Evolutionary conservation across 768 basidiomycete species (phyloP).

Genomic region (Podaxis sp.): DNA sequence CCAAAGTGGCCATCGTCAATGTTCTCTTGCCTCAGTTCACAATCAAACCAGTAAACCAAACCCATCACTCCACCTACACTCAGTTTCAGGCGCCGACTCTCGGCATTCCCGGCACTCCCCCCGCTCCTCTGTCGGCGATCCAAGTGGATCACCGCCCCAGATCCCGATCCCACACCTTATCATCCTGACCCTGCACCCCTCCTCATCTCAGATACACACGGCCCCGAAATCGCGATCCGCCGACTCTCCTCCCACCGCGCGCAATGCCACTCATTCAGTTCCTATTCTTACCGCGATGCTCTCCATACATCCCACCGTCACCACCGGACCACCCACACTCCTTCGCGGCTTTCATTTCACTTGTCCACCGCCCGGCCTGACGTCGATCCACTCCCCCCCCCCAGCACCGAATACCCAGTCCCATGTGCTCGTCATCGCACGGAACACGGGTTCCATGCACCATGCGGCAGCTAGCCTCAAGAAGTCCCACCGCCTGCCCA

Average conservation of each 20-base stretch:
- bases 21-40: slow-evolving; percentile 12
- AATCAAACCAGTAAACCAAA: slow-evolving; percentile 17
- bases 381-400: not conserved
- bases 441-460: slow-evolving; percentile 1
- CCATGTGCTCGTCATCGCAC: slow-evolving; percentile 3
- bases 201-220: slow-evolving; percentile 13
- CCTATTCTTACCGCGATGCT: slow-evolving; percentile 8
- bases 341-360: not conserved
- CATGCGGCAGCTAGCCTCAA: not conserved
- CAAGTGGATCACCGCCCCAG: slow-evolving; percentile 18
- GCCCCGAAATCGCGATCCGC: slow-evolving; percentile 17
- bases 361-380: not conserved
- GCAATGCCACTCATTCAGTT: not conserved
- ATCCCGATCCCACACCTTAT: slow-evolving; percentile 28
- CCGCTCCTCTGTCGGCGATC: slow-evolving; percentile 11
- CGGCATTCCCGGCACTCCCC: not conserved
- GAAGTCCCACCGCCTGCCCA: not conserved
- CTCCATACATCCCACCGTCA: not conserved
- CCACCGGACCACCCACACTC: not conserved
- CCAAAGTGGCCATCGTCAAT: slow-evolving; percentile 30
- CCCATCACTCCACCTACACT: slow-evolving; percentile 10
- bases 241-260: slow-evolving; percentile 5
- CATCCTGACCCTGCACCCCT: slow-evolving; percentile 31
- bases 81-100: slow-evolving; percentile 5
- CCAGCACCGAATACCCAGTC: not conserved